Percentiles rank a stretch among this genome's conserved stretches.
Evolutionary conservation across 768 basidiomycete genomes (phyloP).

Genomic region (Mycena rosella): DNA sequence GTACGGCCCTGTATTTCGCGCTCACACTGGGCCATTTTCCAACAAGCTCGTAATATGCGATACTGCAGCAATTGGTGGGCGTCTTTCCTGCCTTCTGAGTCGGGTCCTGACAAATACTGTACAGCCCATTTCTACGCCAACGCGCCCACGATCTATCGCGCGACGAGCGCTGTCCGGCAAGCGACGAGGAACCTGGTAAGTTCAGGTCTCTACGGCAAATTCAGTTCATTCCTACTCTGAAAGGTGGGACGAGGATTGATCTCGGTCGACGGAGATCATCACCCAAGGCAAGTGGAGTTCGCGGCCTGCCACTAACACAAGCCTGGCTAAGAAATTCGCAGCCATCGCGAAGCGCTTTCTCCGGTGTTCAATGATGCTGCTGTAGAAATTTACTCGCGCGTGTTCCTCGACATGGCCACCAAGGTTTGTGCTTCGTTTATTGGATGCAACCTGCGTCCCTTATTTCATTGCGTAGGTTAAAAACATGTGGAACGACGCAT

Average conservation of each 20-base stretch:
- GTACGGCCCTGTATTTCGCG: constrained; percentile 30
- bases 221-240: background rate
- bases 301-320: too few relatives aligned
- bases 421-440: constrained; percentile 13
- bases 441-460: background rate
- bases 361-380: constrained; percentile 27
- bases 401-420: constrained; percentile 19
- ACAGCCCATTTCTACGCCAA: constrained; percentile 34
- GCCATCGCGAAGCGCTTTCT: constrained; percentile 30
- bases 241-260: constrained; percentile 26
- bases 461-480: background rate
- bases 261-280: constrained; percentile 27
- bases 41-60: constrained; percentile 29
- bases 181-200: constrained; percentile 20
- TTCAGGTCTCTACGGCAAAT: background rate
- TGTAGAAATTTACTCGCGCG: constrained; percentile 7
- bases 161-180: background rate
- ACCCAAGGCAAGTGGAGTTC: background rate
- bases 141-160: constrained; percentile 26
- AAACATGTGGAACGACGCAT: constrained; percentile 19
- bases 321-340: background rate
- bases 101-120: background rate
- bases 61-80: constrained; percentile 27
- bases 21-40: constrained; percentile 9
- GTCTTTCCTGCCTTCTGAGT: too few relatives aligned